Base-by-base conservation (phyloP, 2,329 filamentous ascomycete genomes). In the Pestalotiopsis sp. region DNA sequence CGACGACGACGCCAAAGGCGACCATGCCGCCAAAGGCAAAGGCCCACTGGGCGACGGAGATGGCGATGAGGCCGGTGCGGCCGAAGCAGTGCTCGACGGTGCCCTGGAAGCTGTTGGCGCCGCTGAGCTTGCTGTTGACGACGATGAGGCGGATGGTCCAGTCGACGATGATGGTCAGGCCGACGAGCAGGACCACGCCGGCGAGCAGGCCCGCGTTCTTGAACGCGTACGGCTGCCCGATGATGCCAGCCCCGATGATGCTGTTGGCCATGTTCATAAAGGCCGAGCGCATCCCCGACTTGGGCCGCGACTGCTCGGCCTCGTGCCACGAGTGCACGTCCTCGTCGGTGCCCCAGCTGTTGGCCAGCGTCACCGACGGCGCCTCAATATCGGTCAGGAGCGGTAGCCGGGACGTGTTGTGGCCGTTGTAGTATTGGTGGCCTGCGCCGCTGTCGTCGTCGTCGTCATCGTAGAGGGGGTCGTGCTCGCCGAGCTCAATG, bases 201-300 rank as follows among this genome's bases (percentile, higher is more conserved):
- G 93, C 91, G 17, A 93, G 79, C 74, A 99, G 87, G 6, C 96
- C 96, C 7, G 96, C 96, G 82, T 98, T 95, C 69, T 90, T 90
- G 77, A 99, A 92, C n/a, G 96, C 96, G 81, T 98, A 99, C 13
- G 96, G 95, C 82, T 99, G 96, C 3, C 93, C 90, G 76, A 92
- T 91, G 80, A 92, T 92, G 66, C 90, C 90, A 2, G 90, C 90
- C 52, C 90, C 90, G 73, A 99, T 98, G 79, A 99, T 99, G 75
- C 93, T 97, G 83, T 99, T 99, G 71, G 96, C 95, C 96, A 99
- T 99, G 82, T 99, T 99, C 94, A 98, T 97, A 74, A 99, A 98
- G 3, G 96, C 95, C 78, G 92, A 93, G 71, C 88, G 86, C 82
- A 98, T 87, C 4, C 92, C 92, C 68, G 93, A 97, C 82, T 95